A percentile compares a stretch with the other conserved stretches of the same genome.
These are phyloP conservation scores for Monosporascus cannonballus DNA, from an alignment of 2,329 filamentous ascomycete species.

Conservation along the genomic window DNA sequence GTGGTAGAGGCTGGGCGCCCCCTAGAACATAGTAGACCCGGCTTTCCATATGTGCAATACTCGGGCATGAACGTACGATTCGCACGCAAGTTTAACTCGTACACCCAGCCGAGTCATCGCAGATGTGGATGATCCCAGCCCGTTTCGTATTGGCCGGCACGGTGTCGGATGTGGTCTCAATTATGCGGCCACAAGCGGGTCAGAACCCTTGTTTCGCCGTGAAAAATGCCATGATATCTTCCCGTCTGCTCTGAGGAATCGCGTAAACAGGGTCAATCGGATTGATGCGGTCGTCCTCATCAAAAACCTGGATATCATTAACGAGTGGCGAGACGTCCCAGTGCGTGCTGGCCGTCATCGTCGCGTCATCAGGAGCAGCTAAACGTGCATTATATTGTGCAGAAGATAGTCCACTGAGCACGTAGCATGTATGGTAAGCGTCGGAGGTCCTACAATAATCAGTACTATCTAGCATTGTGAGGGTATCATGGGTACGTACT, in stretches of 20 bases:
- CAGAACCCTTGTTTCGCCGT: conserved; percentile 51
- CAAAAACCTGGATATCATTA: conserved; percentile 57
- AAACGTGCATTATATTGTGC: conserved; percentile 59
- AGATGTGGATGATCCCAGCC: conserved; percentile 15
- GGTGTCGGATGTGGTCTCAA: conserved; percentile 23
- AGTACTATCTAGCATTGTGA: conserved; percentile 10
- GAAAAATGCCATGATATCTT: conserved; percentile 61
- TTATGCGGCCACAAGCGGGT: conserved; percentile 29
- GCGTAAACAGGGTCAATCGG: conserved; percentile 80
- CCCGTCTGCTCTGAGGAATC: conserved; percentile 65
- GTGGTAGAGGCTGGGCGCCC: neutral
- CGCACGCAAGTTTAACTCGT: neutral
- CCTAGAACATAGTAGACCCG: neutral
- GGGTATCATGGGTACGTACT: conserved; percentile 47
- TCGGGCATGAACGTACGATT: neutral
- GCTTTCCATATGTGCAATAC: neutral
- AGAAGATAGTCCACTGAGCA: conserved; percentile 76
- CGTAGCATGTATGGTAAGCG: conserved; percentile 90
- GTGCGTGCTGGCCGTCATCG: conserved; percentile 34
- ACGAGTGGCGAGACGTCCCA: conserved; percentile 40
- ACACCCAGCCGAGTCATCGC: conserved; percentile 9
- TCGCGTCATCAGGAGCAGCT: conserved; percentile 29
- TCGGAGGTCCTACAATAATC: conserved; percentile 58
- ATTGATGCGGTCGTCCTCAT: conserved; percentile 62
- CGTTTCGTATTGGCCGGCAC: conserved; percentile 23